Conservation (phyloP, 192 early-diverging fungal genomes). For the Coemansia sp. region DNA sequence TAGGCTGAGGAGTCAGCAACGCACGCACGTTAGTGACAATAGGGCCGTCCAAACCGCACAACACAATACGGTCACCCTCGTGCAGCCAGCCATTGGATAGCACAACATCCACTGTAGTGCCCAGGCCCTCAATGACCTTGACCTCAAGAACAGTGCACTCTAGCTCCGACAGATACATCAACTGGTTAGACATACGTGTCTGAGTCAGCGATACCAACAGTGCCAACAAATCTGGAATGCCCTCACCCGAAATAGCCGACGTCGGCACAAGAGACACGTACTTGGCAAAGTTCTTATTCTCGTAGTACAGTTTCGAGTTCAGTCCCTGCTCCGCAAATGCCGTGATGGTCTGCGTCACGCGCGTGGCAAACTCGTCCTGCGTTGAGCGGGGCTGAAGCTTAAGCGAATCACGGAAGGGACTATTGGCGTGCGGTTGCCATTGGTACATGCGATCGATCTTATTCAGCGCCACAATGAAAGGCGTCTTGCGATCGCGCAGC, state of each 20-base stretch:
- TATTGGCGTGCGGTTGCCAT: conserved; percentile 85
- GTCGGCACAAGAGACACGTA: conserved; percentile 96
- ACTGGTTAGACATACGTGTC: conserved; percentile 85
- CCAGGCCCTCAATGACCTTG: conserved; percentile 97
- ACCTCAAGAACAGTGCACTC: conserved; percentile 99
- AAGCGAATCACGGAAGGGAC: conserved; percentile 77
- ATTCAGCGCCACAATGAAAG: conserved; percentile 98
- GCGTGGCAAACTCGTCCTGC: conserved; percentile 82
- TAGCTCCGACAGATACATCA: conserved; percentile 96
- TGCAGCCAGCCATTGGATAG: conserved; percentile 91
- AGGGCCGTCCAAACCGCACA: conserved; percentile 91
- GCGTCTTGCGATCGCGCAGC: conserved; percentile 89
- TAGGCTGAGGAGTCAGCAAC: conserved; percentile 97
- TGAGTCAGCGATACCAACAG: conserved; percentile 91
- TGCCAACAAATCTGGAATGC: conserved; percentile 95
- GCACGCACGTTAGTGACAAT: conserved; percentile 93
- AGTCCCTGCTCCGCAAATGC: conserved; percentile 97
- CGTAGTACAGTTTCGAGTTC: conserved; percentile 89
- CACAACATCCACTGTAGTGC: conserved; percentile 96
- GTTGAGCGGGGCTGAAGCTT: conserved; percentile 69
- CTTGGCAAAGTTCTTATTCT: conserved; percentile 94
- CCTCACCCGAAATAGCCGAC: conserved; percentile 97
- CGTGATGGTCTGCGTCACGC: conserved; percentile 71
- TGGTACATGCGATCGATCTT: conserved; percentile 97
- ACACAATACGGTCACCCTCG: conserved; percentile 93